Evolutionary conservation across 805 yeast species (phyloP).

Genomic region (Candida taoyuanica): DNA sequence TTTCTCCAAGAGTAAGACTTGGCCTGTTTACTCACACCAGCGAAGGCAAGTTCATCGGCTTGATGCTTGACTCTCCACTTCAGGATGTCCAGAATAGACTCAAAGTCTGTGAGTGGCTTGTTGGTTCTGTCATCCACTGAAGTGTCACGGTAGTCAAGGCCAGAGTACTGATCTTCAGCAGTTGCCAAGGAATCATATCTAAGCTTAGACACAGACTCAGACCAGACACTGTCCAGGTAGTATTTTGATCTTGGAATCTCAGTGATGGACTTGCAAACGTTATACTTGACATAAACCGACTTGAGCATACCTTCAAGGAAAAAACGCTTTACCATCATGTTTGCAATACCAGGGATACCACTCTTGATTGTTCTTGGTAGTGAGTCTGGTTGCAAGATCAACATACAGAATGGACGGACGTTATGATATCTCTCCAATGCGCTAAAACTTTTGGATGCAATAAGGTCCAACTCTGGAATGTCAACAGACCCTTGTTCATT

Average conservation of each 20-base stretch:
- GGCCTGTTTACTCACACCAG: conserved; percentile 36
- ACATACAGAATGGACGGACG: conserved; percentile 74
- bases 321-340: conserved; percentile 72
- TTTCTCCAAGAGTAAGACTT: conserved; percentile 73
- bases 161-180: conserved; percentile 70
- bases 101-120: conserved; percentile 68
- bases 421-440: conserved; percentile 55
- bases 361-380: conserved; percentile 80
- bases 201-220: conserved; percentile 48
- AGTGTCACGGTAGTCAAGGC: conserved; percentile 71
- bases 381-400: conserved; percentile 74
- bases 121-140: conserved; percentile 75
- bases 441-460: conserved; percentile 43
- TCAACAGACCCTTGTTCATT: conserved; percentile 29
- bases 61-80: conserved; percentile 73
- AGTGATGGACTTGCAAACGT: conserved; percentile 56
- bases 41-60: conserved; percentile 77
- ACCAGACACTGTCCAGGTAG: conserved; percentile 79
- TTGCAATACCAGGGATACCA: conserved; percentile 91
- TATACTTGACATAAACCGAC: conserved; percentile 80
- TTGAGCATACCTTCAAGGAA: conserved; percentile 75
- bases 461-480: conserved; percentile 40
- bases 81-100: conserved; percentile 64
- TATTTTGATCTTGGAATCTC: conserved; percentile 73
- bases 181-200: conserved; percentile 57